Base-by-base conservation (phyloP, 352 stramenopile genomes). In the Phytophthora macrochlamydospora region DNA sequence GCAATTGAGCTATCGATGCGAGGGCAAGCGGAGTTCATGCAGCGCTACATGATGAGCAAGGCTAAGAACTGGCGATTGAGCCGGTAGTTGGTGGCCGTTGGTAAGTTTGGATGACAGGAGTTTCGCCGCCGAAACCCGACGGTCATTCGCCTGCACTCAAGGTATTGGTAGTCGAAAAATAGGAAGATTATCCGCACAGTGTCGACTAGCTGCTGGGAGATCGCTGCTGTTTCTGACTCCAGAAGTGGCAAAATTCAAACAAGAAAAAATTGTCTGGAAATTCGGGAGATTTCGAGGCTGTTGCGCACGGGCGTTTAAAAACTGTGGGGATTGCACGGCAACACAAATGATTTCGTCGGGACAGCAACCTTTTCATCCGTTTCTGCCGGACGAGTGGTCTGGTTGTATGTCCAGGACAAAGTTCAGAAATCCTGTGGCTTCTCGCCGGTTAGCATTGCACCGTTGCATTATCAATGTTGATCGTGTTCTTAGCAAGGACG, bases 351-450 rank as follows among this genome's bases (percentile, higher is more conserved):
- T 71, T 52, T 63, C 52, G 46, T 67, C 57, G 28, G 38, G 12
- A 40, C 56, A 29, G 24, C 51, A 58, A 62, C 57, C 46, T 71
- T 71, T 71, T 51, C 50, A 63, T 44, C 58, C 56, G 65, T 73
- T 73, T 73, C 59, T 61, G 59, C 32, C 60, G 52, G 46, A 55
- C 50, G 59, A 54, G 69, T 53, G 18, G 18, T 24, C 18, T 24
- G 18, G 18, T 24, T 24, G 18, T 24, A 24, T 24, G 18, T 24
- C 18, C 18, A 24, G 18, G 18, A 38, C 46, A 4, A 44, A 38
- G 52, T 53, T 64, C 59, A 60, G 58, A n/a, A 49, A 49, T 2
- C 45, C 18, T 48, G 35, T 7, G 31, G 44, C 61, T 50, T 69
- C 62, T 63, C 53, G 48, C 13, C 40, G 13, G 35, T 50, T 24